A percentile compares a stretch with the other conserved stretches of the same genome.
phyloP scores from a whole-genome alignment of 257 asterid species.

The Rhazya stricta region DNA sequence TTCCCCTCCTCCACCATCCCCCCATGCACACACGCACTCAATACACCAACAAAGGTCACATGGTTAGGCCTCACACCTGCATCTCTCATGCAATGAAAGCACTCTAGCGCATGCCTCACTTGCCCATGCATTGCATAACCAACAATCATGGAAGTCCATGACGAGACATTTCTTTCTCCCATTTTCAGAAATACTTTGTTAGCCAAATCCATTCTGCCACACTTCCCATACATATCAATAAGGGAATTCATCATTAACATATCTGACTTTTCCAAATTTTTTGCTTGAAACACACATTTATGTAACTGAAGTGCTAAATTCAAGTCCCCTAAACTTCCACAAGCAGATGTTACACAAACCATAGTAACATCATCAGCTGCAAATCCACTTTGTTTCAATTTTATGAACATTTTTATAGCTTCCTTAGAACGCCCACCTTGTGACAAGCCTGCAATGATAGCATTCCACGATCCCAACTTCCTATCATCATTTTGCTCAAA shows the following conservation, averaged over 20 bases:
- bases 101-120: conserved; percentile 50
- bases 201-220: conserved; percentile 88
- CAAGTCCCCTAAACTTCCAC: conserved; percentile 73
- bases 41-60: conserved; percentile 73
- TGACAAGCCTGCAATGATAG: conserved; percentile 67
- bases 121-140: conserved; percentile 79
- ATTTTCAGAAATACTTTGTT: conserved; percentile 46
- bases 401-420: conserved; percentile 53
- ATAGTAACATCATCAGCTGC: conserved; percentile 74
- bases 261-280: conserved; percentile 35
- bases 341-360: conserved; percentile 72
- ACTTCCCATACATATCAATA: conserved; percentile 81
- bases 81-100: conserved; percentile 54
- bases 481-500: conserved; percentile 55
- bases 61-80: conserved; percentile 57
- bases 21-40: conserved; percentile 94
- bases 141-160: conserved; percentile 89
- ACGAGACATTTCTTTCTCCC: conserved; percentile 70
- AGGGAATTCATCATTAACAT: conserved; percentile 72
- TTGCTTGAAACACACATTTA: conserved; percentile 59
- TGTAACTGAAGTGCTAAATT: conserved; percentile 70
- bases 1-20: conserved; percentile 77
- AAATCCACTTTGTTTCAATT: conserved; percentile 52
- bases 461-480: conserved; percentile 88
- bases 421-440: conserved; percentile 69